Conservation (phyloP, 2,329 filamentous ascomycete genomes). For the Akanthomyces dipterigenus region DNA sequence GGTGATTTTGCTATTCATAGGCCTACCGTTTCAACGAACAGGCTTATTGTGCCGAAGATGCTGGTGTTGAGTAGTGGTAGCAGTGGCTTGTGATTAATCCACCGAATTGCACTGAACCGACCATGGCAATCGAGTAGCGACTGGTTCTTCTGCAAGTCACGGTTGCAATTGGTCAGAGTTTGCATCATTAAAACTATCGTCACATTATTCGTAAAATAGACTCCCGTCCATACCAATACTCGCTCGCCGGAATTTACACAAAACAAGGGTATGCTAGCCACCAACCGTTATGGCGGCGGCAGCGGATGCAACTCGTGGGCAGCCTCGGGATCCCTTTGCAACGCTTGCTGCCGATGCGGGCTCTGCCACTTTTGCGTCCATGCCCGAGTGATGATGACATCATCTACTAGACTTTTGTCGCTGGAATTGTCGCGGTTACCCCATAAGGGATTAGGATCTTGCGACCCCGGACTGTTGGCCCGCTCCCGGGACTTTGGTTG, state of each 20-base stretch:
- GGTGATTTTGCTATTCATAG: neutral
- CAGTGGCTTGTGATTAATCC: too few relatives aligned
- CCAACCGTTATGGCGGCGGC: neutral
- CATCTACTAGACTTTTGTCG: conserved; percentile 13
- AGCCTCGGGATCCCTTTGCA: neutral
- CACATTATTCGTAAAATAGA: neutral
- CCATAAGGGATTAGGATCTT: conserved; percentile 8
- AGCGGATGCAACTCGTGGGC: neutral
- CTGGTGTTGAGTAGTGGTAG: neutral
- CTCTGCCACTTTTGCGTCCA: conserved; percentile 16
- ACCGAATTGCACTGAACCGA: neutral
- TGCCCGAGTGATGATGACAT: conserved; percentile 10
- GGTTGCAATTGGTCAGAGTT: neutral
- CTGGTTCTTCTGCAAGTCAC: neutral
- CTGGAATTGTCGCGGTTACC: conserved; percentile 11
- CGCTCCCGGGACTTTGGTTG: conserved; percentile 10
- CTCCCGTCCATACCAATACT: neutral
- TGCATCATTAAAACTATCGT: neutral
- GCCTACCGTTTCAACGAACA: neutral
- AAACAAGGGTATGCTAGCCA: neutral
- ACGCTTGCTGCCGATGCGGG: neutral
- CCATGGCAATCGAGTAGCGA: neutral
- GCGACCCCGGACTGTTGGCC: conserved; percentile 5
- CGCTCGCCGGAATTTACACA: neutral
- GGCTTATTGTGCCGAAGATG: neutral